Conservation (phyloP, 208 protist genomes). For the Leishmania gerbilli region DNA sequence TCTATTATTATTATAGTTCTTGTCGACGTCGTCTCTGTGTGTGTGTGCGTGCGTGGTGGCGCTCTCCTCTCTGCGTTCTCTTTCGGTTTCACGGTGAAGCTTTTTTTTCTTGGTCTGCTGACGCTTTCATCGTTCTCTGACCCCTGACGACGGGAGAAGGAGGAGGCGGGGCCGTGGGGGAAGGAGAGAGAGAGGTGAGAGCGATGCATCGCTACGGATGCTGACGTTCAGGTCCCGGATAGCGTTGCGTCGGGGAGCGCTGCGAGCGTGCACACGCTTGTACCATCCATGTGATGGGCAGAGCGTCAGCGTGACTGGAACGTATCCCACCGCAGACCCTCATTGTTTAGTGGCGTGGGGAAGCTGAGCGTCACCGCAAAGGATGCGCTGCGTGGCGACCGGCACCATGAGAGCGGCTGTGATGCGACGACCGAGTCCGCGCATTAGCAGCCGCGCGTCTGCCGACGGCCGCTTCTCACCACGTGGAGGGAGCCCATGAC, state of each 20-base stretch:
- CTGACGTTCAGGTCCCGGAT: not conserved
- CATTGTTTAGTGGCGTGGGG: not conserved
- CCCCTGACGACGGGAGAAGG: too few relatives aligned
- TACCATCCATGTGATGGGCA: not conserved
- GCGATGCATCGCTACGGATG: not conserved
- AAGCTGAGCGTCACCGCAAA: not conserved
- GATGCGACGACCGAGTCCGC: not conserved
- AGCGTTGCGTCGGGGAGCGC: not conserved
- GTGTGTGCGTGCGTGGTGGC: too few relatives aligned
- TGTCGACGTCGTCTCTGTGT: too few relatives aligned
- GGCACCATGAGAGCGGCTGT: not conserved
- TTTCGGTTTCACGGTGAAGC: too few relatives aligned
- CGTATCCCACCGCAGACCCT: not conserved
- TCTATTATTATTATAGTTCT: too few relatives aligned
- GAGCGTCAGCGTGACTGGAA: not conserved
- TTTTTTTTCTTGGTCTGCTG: too few relatives aligned
- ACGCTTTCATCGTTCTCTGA: too few relatives aligned
- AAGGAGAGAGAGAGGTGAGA: not conserved
- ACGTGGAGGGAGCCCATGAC: not conserved
- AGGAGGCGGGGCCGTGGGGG: too few relatives aligned
- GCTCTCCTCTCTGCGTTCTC: too few relatives aligned
- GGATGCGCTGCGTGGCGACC: not conserved
- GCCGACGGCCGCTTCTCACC: not conserved
- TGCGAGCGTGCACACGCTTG: not conserved
- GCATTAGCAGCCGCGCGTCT: not conserved